Evolutionary conservation across 768 basidiomycete species (phyloP), one percentile per base, ranked within the genome.

Genomic region (Auriscalpium vulgare): DNA sequence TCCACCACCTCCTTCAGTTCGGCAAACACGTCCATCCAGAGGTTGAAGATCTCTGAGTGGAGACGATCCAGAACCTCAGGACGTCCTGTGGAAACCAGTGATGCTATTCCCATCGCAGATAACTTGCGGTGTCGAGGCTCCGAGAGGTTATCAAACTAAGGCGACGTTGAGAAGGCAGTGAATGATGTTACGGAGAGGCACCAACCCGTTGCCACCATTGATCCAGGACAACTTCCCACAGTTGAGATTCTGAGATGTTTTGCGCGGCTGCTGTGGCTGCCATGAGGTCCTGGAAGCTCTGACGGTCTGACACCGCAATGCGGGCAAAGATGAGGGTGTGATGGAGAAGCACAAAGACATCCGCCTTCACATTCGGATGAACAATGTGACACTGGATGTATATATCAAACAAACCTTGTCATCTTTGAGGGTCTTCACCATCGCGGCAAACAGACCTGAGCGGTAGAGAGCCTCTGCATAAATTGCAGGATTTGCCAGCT

Each of bases 21-120:
- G 13, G 85, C 87, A 53, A 95, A 84, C 6, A 94, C 92, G 59
- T 94, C 92, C 40, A 87, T 72, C 92, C 92, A 95, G 34, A 93
- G 70, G 63, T 90, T 88, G 68, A 90, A 88, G 23, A 91, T 81
- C 62, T 94, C 92, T 3, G 76, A 78, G 13, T 82, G 77, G 23
- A 95, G 71, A 17, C 88, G 79, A 35, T 79, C 74, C 10, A 95
- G 79, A 10, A 92, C 83, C 62, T 90, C 85, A 0, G 78, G 77
- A 19, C 82, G 79, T 11, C 82, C 89, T 0, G 90, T 91, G 0
- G 88, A 81, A 37, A 90, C 83, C 3, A 95, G 77, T 46, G 79
- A 74, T 2, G 89, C 88, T 46, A 90, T 80, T 1, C 87, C 91
- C 75, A 95, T 85, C 10, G 91, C 90, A 23, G 82, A 73, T 55